Evolutionary conservation across 345 rosid species (phyloP), one percentile per base, ranked within the genome.

Genomic region (Populus tremula): DNA sequence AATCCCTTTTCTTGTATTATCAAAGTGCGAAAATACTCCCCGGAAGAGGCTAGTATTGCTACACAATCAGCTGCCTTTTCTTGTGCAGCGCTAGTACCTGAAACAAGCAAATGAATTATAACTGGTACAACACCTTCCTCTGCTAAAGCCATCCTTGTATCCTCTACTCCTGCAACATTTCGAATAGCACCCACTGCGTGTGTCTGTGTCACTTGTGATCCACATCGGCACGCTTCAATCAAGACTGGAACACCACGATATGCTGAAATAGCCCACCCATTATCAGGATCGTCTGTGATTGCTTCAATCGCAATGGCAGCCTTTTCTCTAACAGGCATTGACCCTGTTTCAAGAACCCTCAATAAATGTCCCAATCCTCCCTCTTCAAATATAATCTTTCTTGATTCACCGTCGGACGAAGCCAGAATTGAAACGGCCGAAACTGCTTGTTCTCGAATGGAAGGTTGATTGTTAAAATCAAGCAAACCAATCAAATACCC

Each of bases 81-180:
- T 76, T 84, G 83, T 0, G 87, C 83, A 0, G 85, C 81, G 5
- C 73, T 70, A 2, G 89, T 73, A 38, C 81, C 77, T 3, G 92
- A 89, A 45, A 74, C 73, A 49, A 91, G 76, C 27, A 90, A 75
- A 43, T 85, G 85, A 25, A 91, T 74, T 10, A 93, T 85, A 43
- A 90, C 87, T 14, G 94, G 90, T 9, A 93, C 82, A 1, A 87
- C 94, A 16, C 89, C 98, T 89, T 93, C 96, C 76, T 91, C 98
- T 14, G 79, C 93, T 36, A 93, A 78, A 67, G 86, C 83, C 70
- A 82, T 77, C 70, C 84, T 84, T 41, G 89, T 87, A 65, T 93
- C 91, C 70, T 88, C 93, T 25, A 88, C 89, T 47, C 83, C 80
- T 17, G 90, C 89, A 36, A 90, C 82, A 33, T 93, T 91, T 31